A percentile compares a stretch with the other conserved stretches of the same genome.
phyloP scores from a whole-genome alignment of 1,284 basidiomycete species.

The Afroboletus lepidellus region DNA sequence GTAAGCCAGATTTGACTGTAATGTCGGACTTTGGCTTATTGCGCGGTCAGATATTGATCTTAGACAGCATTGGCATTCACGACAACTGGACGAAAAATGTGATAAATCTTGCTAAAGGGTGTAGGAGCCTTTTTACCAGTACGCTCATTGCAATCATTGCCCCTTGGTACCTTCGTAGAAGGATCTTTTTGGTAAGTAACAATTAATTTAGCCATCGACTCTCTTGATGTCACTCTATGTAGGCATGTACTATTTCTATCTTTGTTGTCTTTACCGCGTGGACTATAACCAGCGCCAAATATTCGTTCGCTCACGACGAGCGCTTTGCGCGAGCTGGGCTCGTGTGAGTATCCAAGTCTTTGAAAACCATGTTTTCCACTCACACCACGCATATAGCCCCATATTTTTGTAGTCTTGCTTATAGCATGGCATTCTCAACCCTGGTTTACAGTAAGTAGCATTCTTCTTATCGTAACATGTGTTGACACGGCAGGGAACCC shows the following conservation, averaged over 20 bases:
- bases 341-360: constrained; percentile 1
- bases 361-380: not conserved
- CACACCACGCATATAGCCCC: constrained; percentile 2
- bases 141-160: not conserved
- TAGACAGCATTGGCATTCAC: not conserved
- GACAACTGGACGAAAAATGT: not conserved
- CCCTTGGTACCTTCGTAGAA: not conserved
- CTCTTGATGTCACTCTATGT: not conserved
- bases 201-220: not conserved
- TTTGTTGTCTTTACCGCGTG: constrained; percentile 14
- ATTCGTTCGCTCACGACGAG: not conserved
- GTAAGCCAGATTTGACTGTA: not conserved
- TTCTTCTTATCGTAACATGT: not conserved
- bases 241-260: constrained; percentile 14
- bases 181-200: not conserved
- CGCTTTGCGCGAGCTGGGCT: constrained; percentile 4
- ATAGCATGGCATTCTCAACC: constrained; percentile 3
- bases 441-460: constrained; percentile 5
- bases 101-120: not conserved
- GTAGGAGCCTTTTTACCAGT: not conserved
- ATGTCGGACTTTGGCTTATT: not conserved
- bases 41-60: not conserved
- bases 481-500: not conserved
- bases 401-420: constrained; percentile 4
- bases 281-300: constrained; percentile 17